These are phyloP conservation scores for Cryptococcus floricola DNA, from an alignment of 1,284 basidiomycete genomes.

Conservation along the genomic window DNA sequence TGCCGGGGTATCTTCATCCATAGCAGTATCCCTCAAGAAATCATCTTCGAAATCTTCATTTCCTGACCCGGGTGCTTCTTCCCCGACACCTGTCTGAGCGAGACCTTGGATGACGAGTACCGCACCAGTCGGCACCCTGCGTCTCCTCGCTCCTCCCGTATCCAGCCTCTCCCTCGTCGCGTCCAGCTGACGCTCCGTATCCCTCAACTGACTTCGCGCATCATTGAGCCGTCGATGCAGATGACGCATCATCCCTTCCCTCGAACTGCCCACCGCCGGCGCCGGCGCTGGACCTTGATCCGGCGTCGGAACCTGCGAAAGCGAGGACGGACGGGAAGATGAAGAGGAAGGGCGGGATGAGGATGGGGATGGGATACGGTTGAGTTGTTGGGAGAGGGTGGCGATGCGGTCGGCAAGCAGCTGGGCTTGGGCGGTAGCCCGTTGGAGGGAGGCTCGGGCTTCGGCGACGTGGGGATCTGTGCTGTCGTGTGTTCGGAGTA, in stretches of 20 bases:
- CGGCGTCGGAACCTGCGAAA: too few species aligned
- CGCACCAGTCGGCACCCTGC: slow-evolving; percentile 33
- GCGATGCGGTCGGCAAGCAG: background rate
- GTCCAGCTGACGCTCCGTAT: slow-evolving; percentile 8
- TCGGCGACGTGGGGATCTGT: background rate
- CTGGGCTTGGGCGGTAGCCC: background rate
- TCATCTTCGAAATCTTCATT: background rate
- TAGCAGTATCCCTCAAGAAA: background rate
- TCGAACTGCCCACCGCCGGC: background rate
- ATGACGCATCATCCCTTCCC: background rate
- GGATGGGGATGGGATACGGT: background rate
- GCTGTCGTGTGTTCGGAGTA: too few species aligned
- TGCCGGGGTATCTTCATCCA: background rate
- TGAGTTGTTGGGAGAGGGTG: background rate
- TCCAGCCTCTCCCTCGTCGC: slow-evolving; percentile 7
- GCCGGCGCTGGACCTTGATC: background rate
- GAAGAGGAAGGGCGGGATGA: background rate
- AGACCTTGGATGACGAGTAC: slow-evolving; percentile 48
- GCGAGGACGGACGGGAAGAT: too few species aligned
- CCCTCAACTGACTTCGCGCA: slow-evolving; percentile 13
- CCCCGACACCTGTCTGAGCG: slow-evolving; percentile 35
- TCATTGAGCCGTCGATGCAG: slow-evolving; percentile 3
- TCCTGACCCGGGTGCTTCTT: too few species aligned
- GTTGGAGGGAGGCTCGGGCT: background rate
- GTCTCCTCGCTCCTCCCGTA: slow-evolving; percentile 1